Conservation (phyloP, 176 grass and related monocot species). For the Areca catechu region DNA sequence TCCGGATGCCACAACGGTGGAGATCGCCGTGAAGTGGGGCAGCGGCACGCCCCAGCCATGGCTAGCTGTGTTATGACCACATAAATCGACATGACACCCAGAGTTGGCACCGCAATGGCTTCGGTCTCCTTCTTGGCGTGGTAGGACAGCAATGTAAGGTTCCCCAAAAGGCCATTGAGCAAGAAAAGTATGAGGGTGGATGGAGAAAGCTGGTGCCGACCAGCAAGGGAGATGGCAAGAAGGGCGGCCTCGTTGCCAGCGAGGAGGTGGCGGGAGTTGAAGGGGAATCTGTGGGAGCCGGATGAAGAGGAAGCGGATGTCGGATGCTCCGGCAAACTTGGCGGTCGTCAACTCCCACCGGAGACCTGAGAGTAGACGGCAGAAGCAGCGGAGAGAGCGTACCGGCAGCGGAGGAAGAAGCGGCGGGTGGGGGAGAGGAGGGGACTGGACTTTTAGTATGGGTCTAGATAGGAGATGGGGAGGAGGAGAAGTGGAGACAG, state of each 20-base stretch:
- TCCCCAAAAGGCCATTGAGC: constrained; percentile 85
- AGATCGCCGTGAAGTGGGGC: constrained; percentile 57
- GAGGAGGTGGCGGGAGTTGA: constrained; percentile 86
- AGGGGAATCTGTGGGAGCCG: constrained; percentile 84
- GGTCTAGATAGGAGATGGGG: no score
- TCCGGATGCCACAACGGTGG: constrained; percentile 39
- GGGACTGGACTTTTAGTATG: background rate
- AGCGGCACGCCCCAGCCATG: constrained; percentile 69
- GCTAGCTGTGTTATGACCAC: constrained; percentile 68
- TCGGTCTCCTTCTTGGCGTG: constrained; percentile 85
- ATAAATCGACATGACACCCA: constrained; percentile 75
- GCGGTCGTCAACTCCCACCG: constrained; percentile 74
- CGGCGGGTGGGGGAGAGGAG: constrained; percentile 19
- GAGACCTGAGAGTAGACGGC: constrained; percentile 3
- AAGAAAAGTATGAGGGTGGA: background rate
- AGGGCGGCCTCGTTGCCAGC: constrained; percentile 78
- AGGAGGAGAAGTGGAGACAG: no score
- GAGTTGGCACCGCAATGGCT: constrained; percentile 64
- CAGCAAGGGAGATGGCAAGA: constrained; percentile 82
- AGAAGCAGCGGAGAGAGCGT: background rate
- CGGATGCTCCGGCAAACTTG: constrained; percentile 68
- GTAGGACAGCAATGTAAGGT: constrained; percentile 80
- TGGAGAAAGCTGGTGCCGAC: constrained; percentile 13
- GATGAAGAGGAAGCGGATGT: constrained; percentile 84
- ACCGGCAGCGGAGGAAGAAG: no score